Base-by-base conservation (phyloP, 768 basidiomycete species). In the Tulasnella sp. region DNA sequence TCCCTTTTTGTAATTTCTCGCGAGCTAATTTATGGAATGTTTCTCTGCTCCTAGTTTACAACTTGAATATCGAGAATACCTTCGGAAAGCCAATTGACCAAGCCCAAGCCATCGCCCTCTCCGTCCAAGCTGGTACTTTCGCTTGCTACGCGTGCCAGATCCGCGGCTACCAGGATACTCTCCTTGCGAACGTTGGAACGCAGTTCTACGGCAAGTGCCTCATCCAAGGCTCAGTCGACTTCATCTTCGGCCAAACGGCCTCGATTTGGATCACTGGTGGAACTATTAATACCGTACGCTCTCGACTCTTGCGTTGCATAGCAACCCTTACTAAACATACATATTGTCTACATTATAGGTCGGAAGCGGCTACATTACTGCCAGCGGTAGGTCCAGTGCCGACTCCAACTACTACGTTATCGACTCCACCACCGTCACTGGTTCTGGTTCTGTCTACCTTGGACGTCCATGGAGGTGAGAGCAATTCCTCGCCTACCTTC, bases 151-250 rank as follows among this genome's bases (percentile, higher is more conserved):
- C 52, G 7, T 67, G 74, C 58, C 54, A 76, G 54, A 4, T 78
- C n/a, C 25, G 39, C 2, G 77, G 77, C 19, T 78, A 77, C 31
- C 77, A 79, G 67, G 71, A 73, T 29, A 45, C 67, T 4, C 19
- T 77, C 6, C 68, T 40, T 29, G 67, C 39, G 42, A 54, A 67
- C 25, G 22, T 7, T 17, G 64, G 71, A 9, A 38, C 29, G 17
- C 72, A 68, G 31, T 64, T 73, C 39, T 52, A 76, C 67, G 42
- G n/a, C 42, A 49, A 45, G 52, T 71, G 25, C n/a, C 73, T 70
- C 52, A 79, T 79, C 58, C 45, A 70, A 54, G 78, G 78, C 19
- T 73, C 77, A 3, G 78, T 79, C 38, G 78, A 79, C 42, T 79
- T 75, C 58, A 76, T 79, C 49, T 74, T 77, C 52, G 77, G 75